Evolutionary conservation across 345 rosid species (phyloP).

Genomic region (Rhizophora mangle): DNA sequence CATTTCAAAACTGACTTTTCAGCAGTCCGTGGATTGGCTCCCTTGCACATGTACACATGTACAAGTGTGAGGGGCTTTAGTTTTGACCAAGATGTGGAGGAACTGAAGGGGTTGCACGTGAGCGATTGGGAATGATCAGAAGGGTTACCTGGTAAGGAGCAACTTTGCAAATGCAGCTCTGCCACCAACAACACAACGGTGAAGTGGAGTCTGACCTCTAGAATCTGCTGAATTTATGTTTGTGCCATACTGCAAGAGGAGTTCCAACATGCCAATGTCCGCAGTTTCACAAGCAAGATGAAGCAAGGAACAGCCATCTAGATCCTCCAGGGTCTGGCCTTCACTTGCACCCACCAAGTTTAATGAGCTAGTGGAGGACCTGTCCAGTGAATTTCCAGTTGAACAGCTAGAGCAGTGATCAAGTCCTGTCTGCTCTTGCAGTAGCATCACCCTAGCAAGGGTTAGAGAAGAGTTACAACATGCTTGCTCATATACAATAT

Average conservation of each 20-base stretch:
- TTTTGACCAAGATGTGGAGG: too few species aligned
- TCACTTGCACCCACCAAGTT: slow-evolving; percentile 47
- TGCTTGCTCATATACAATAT: slow-evolving; percentile 58
- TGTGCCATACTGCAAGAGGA: slow-evolving; percentile 91
- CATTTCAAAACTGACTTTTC: not conserved
- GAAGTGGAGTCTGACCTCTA: slow-evolving; percentile 78
- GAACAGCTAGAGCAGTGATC: slow-evolving; percentile 52
- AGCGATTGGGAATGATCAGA: not conserved
- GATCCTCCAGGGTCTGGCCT: slow-evolving; percentile 44
- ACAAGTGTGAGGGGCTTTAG: too few species aligned
- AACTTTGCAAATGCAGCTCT: slow-evolving; percentile 60
- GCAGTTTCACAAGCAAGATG: slow-evolving; percentile 96
- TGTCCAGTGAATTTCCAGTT: slow-evolving; percentile 59
- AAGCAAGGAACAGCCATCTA: slow-evolving; percentile 78
- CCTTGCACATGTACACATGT: too few species aligned
- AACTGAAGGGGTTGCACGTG: not conserved
- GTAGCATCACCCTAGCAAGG: slow-evolving; percentile 77
- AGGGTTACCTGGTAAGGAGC: slow-evolving; percentile 73
- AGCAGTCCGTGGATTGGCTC: too few species aligned
- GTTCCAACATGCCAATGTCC: slow-evolving; percentile 96
- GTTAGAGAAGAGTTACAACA: slow-evolving; percentile 64
- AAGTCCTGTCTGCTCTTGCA: slow-evolving; percentile 64
- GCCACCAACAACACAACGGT: slow-evolving; percentile 65
- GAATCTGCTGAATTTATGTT: slow-evolving; percentile 71
- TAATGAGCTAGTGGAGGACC: slow-evolving; percentile 60